Evolutionary conservation across 169 alveolate genomes (phyloP).

Genomic region (Plasmodium berghei): DNA sequence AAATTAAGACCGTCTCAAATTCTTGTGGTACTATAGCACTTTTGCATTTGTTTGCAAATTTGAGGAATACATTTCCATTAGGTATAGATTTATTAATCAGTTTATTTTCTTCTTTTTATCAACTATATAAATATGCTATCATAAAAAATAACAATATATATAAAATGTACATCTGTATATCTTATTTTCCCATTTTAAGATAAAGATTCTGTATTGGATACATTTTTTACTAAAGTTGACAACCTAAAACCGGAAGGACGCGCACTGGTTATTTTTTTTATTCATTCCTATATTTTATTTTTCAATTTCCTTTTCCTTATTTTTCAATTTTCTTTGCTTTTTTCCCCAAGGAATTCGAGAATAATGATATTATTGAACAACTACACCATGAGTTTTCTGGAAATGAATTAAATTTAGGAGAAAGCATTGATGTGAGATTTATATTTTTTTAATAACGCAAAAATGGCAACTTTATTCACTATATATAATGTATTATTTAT

Average conservation of each 20-base stretch:
- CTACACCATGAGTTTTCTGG: constrained; percentile 57
- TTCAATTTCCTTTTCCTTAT: neutral
- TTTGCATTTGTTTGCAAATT: constrained; percentile 40
- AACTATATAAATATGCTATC: neutral
- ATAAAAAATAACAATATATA: neutral
- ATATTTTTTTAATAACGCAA: neutral
- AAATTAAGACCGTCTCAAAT: constrained; percentile 31
- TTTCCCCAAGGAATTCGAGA: constrained; percentile 45
- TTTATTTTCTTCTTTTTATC: neutral
- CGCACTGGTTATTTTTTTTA: constrained; percentile 17
- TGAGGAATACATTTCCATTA: constrained; percentile 24
- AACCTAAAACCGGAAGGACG: constrained; percentile 36
- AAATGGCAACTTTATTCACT: neutral
- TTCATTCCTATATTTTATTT: neutral
- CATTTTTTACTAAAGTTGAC: constrained; percentile 35
- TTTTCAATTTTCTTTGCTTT: neutral
- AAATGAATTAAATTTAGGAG: constrained; percentile 1
- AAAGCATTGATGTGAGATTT: constrained; percentile 18
- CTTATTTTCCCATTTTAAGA: constrained; percentile 22
- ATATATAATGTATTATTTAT: neutral
- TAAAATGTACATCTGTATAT: neutral
- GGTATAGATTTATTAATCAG: constrained; percentile 13
- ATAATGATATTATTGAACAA: constrained; percentile 20
- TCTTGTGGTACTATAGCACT: constrained; percentile 69
- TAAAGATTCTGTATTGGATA: constrained; percentile 31